Evolutionary conservation across 1,284 basidiomycete genomes (phyloP).

Genomic region (Cutaneotrichosporon mucoides): DNA sequence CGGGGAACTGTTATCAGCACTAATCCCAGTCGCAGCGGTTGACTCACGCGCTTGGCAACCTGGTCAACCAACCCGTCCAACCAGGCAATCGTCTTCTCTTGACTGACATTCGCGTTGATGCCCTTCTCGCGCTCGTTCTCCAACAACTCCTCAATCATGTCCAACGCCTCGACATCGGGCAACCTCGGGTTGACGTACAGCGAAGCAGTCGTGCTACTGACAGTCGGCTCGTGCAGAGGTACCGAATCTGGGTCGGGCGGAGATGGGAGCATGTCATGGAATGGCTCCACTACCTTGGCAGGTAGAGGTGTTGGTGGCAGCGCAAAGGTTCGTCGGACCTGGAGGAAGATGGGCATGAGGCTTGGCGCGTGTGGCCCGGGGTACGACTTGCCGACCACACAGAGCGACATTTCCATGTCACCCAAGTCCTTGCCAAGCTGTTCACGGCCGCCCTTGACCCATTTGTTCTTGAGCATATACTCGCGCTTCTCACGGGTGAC

Average conservation of each 20-base stretch:
- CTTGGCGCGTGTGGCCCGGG: constrained; percentile 23
- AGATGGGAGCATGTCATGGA: constrained; percentile 35
- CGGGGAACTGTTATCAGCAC: constrained; percentile 36
- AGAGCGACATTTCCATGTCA: constrained; percentile 45
- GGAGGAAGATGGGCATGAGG: constrained; percentile 38
- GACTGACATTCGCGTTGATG: constrained; percentile 36
- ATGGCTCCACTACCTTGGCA: constrained; percentile 25
- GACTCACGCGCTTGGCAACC: constrained; percentile 36
- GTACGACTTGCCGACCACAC: constrained; percentile 22
- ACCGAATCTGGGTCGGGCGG: constrained; percentile 43
- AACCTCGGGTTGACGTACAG: constrained; percentile 47
- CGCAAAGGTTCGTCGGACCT: constrained; percentile 36
- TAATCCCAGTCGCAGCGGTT: no score
- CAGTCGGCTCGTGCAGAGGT: constrained; percentile 38
- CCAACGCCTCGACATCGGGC: constrained; percentile 31
- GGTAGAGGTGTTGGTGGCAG: constrained; percentile 35
- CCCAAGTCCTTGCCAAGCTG: constrained; percentile 42
- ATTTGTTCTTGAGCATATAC: constrained; percentile 46
- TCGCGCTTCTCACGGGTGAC: constrained; percentile 47
- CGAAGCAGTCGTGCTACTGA: constrained; percentile 43
- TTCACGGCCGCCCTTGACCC: constrained; percentile 45
- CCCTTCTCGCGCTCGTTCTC: constrained; percentile 46
- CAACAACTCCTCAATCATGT: constrained; percentile 42
- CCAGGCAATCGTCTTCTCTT: constrained; percentile 29
- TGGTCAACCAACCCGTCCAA: constrained; percentile 28